These are phyloP conservation scores for Phaeodactylum tricornutum DNA, from an alignment of 108 stramenopile genomes.

Conservation along the genomic window DNA sequence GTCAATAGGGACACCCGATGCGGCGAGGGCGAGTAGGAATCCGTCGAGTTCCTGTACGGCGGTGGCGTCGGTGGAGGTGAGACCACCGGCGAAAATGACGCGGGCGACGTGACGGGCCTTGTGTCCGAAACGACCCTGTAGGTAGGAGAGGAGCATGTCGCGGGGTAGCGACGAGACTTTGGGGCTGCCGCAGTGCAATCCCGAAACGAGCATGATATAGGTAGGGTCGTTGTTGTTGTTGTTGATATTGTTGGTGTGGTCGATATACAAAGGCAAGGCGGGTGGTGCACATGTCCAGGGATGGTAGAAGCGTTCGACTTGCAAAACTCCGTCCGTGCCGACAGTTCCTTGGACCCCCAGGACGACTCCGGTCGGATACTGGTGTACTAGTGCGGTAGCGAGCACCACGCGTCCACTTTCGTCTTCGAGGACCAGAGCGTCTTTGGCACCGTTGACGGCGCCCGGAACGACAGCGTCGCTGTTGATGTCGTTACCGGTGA, in stretches of 20 bases:
- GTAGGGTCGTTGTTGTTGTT: conserved; percentile 8
- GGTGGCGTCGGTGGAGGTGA: conserved; percentile 6
- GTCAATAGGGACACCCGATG: conserved; percentile 60
- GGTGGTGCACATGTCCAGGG: conserved; percentile 33
- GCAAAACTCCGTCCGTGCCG: conserved; percentile 40
- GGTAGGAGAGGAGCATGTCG: conserved; percentile 65
- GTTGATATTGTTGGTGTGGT: neutral
- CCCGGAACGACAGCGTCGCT: conserved; percentile 12
- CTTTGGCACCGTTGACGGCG: conserved; percentile 33
- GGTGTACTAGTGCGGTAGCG: conserved; percentile 9
- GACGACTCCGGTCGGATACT: conserved; percentile 58
- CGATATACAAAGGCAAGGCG: neutral
- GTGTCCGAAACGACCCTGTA: conserved; percentile 40
- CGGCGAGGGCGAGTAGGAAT: conserved; percentile 30
- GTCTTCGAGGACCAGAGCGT: conserved; percentile 70
- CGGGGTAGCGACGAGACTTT: conserved; percentile 43
- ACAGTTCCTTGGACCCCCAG: conserved; percentile 58
- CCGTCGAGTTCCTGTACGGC: conserved; percentile 53
- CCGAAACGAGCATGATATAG: conserved; percentile 55
- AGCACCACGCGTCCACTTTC: conserved; percentile 64
- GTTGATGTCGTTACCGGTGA: neutral
- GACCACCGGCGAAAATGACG: conserved; percentile 62
- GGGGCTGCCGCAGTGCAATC: conserved; percentile 50
- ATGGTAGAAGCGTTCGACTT: conserved; percentile 42
- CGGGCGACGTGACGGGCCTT: conserved; percentile 39